Evolutionary conservation across 2,329 filamentous ascomycete genomes (phyloP), one percentile per base, ranked within the genome.

Genomic region (Hypoxylon rubiginosum): DNA sequence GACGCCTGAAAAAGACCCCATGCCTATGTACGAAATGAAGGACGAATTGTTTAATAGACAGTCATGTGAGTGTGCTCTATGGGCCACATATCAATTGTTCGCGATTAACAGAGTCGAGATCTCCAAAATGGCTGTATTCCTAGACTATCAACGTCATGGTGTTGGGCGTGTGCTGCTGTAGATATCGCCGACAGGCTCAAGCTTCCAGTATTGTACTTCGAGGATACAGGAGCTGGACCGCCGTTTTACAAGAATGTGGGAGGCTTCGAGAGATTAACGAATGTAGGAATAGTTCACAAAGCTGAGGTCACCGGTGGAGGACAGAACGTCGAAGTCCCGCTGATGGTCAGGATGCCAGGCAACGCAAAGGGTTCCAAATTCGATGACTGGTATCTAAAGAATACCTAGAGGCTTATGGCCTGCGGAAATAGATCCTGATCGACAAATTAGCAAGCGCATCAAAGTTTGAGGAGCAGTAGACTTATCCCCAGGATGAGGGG

Each of bases 401-500:
- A 19, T 71, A 64, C 45, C 60, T 61, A 1, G 48, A 68, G 24
- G 32, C n/a, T 19, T 66, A 61, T 32, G 7, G 39, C 39, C 39
- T 19, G 39, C 15, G 26, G 11, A 39, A 45, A 50, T n/a, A 28
- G 8, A 21, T 39, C 58, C 70, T 71, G 55, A 52, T 41, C 8
- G 36, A 36, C 34, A 39, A 45, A 56, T 76, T 61, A 73, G 73
- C 59, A 64, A 9, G 17, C 5, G 50, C 58, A 53, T 49, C n/a
- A 48, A 19, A 50, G 11, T 19, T 43, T 17, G 19, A 17, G 26
- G 39, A 15, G 9, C 45, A 61, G 26, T 41, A 58, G 49, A 77
- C 75, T 76, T 77, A 77, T 77, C 75, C 74, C 73, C 66, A 28
- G 49, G 71, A 63, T 66, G 72, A 73, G 73, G 72, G 26, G 74